Conservation (phyloP, 306 rosid genomes). For the Sicyos baderoa region DNA sequence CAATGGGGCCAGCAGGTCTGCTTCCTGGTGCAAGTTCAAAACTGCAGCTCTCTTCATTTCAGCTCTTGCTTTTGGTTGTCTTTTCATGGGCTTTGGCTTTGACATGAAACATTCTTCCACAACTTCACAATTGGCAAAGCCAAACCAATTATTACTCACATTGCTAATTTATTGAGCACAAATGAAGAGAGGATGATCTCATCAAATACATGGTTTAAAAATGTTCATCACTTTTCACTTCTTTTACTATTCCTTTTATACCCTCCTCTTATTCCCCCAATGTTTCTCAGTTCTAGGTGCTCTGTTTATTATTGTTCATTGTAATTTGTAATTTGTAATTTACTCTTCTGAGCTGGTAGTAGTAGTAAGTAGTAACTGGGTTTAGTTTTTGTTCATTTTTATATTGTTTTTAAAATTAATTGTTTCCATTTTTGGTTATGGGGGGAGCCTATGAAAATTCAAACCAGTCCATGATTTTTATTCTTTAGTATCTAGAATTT, state of each 20-base stretch:
- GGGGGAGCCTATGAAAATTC: not conserved
- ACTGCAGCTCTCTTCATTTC: slow-evolving; percentile 35
- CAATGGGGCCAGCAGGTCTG: slow-evolving; percentile 38
- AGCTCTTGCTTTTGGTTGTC: slow-evolving; percentile 28
- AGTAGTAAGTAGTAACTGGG: slow-evolving; percentile 12
- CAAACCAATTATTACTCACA: slow-evolving; percentile 16
- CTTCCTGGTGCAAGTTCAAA: slow-evolving; percentile 38
- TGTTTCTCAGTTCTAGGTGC: not conserved
- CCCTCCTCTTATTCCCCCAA: not conserved
- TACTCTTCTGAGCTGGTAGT: not conserved
- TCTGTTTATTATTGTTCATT: slow-evolving; percentile 5
- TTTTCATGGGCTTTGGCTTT: slow-evolving; percentile 27
- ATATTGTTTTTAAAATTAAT: not conserved
- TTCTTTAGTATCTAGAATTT: not conserved
- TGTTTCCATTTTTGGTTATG: slow-evolving; percentile 5
- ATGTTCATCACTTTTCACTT: slow-evolving; percentile 7
- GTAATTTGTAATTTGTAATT: slow-evolving; percentile 3
- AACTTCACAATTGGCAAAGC: not conserved
- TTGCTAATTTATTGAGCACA: slow-evolving; percentile 15
- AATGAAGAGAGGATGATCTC: slow-evolving; percentile 2
- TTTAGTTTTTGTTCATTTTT: not conserved
- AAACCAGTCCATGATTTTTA: not conserved
- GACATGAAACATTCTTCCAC: slow-evolving; percentile 22
- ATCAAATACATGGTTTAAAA: not conserved
- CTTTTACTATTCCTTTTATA: not conserved